Evolutionary conservation across 169 alveolate species (phyloP), one percentile per base, ranked within the genome.

Genomic region (Plasmodium fragile): DNA sequence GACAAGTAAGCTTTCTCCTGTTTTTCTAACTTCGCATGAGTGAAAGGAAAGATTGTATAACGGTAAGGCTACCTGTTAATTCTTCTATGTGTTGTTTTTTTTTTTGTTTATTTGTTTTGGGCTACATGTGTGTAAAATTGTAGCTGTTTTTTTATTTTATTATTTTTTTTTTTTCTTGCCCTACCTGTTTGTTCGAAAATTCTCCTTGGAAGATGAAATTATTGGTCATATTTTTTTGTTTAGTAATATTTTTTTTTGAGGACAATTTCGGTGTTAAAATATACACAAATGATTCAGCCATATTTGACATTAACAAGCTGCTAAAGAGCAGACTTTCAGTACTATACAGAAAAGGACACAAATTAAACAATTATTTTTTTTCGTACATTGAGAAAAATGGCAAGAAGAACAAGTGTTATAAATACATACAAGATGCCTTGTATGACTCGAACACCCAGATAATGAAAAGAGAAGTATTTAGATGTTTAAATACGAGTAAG

Each of bases 351-450:
- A 85, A 85, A 75, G 93, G 93, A 77, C 73, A 85, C 84, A 85
- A 85, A 49, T 75, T 85, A 85, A 85, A 85, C 79, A 85, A 85
- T 32, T 85, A 85, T 85, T 85, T 85, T 85, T 85, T 85, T 85
- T 85, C 93, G 75, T 85, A 85, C 65, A 49, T 85, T 77, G 84
- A 73, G 84, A 85, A 85, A 32, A 85, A 85, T 85, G 93, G 93
- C 11, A 85, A 85, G 79, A 85, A 85, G 59, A 85, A 85, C 81
- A 85, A 85, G 41, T 85, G 93, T 32, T 85, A 85, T 75, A 45
- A 55, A 73, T 85, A 85, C 84, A 85, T 85, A 85, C 93, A 85
- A 85, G 93, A 85, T 18, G 72, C 93, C 79, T 75, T 85, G 93
- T 85, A 85, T 85, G 93, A 85, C 39, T 55, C 93, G 10, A 85